Base-by-base conservation (phyloP, 2,329 filamentous ascomycete genomes). In the Bipolaris sorokiniana region DNA sequence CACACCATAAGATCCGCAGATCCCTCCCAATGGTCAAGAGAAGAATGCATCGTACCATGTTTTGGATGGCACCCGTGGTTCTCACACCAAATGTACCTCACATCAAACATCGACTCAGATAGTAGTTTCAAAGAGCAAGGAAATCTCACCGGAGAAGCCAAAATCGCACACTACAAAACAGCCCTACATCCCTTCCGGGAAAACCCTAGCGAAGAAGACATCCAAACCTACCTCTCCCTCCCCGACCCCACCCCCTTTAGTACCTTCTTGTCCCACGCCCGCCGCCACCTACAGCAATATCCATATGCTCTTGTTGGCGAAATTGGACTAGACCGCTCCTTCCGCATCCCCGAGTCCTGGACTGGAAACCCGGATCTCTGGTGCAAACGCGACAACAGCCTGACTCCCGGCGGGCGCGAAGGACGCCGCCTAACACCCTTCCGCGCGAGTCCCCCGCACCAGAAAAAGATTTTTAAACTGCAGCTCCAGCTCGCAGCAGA, bases 21-120 rank as follows among this genome's bases (percentile, higher is more conserved):
- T 18, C 47, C 58, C 5, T 68, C 74, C 13, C 37, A 65, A 16
- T 73, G 70, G 59, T 53, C 66, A 18, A 58, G 69, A 48, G 62
- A 77, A 41, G 77, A 80, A 59, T 81, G 79, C 55, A 75, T 88
- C 23, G 66, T 94, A 3, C 89, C 91, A 0, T 86, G 87, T n/a
- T 94, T 93, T 76, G 91, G 91, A 18, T 93, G 90, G 90, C 91
- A 95, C 72, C 91, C 91, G 1, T 95, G 91, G 91, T 94, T 93
- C 75, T 89, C 90, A 1, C 82, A 94, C 73, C 87, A 91, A 63
- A 82, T 95, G 67, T 91, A 87, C 69, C 75, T 68, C 18, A 48
- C 49, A 2, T 15, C 18, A 48, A 10, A 28, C 11, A 37, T 41
- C 11, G 47, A 56, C 1, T 10, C 20, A 7, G 28, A 44, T 3